phyloP scores from a whole-genome alignment of 2,329 filamentous ascomycete genomes.

The Sporothrix curviconia region DNA sequence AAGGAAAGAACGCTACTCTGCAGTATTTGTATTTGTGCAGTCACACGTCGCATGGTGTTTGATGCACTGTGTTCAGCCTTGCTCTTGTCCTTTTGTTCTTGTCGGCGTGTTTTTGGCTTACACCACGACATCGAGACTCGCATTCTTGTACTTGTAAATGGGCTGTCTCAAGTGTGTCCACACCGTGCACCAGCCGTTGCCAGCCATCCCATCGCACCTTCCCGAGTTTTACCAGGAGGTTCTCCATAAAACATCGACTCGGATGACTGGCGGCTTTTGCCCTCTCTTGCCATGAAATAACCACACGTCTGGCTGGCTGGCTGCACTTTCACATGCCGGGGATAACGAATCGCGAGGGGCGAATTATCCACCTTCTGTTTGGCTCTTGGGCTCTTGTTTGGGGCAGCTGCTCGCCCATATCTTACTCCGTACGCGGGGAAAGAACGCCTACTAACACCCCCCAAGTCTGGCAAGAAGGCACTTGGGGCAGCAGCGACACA shows the following conservation, averaged over 20 bases:
- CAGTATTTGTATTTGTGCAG: no score
- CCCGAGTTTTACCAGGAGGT: neutral
- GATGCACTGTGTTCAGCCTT: no score
- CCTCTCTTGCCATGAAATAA: neutral
- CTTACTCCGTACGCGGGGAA: no score
- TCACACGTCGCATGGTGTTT: no score
- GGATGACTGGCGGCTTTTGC: neutral
- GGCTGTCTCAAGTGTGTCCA: no score
- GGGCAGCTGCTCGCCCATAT: no score
- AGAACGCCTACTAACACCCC: neutral
- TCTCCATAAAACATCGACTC: neutral
- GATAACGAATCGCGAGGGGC: conserved; percentile 5
- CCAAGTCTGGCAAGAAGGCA: neutral
- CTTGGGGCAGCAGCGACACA: neutral
- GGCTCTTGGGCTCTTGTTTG: no score
- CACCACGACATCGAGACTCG: neutral
- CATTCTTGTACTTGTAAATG: no score
- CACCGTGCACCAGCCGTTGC: neutral
- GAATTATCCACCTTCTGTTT: neutral
- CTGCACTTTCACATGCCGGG: conserved; percentile 5
- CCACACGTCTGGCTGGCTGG: neutral
- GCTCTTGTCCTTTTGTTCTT: neutral
- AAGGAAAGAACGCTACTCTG: neutral
- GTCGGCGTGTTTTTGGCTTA: neutral
- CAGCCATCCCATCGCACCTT: neutral